A percentile compares a stretch with the other conserved stretches of the same genome.
phyloP scores from a whole-genome alignment of 2,329 filamentous ascomycete genomes.

The Diaporthe sp. region DNA sequence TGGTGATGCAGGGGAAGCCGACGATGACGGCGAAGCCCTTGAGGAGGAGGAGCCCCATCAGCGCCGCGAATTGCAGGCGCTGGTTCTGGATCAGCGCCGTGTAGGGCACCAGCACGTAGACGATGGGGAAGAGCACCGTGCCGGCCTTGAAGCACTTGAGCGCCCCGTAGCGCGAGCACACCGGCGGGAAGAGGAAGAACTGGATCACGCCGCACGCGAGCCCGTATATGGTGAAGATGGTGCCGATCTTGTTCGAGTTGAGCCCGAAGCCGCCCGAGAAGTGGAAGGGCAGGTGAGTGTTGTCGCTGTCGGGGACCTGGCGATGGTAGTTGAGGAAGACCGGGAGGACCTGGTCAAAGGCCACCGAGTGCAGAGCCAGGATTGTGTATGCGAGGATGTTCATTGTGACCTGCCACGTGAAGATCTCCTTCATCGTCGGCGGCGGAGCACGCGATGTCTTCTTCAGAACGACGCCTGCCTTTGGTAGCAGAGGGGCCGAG shows the following conservation, averaged over 20 bases:
- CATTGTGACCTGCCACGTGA: conserved; percentile 79
- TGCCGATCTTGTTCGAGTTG: conserved; percentile 80
- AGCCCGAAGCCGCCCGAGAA: conserved; percentile 86
- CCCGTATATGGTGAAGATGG: conserved; percentile 87
- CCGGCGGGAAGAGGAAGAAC: conserved; percentile 84
- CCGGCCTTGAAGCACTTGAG: conserved; percentile 79
- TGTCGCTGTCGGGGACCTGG: conserved; percentile 65
- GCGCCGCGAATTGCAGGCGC: conserved; percentile 66
- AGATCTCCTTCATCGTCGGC: conserved; percentile 69
- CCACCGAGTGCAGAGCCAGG: conserved; percentile 83
- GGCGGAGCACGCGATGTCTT: conserved; percentile 42
- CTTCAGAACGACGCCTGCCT: conserved; percentile 37
- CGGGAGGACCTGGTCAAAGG: conserved; percentile 88
- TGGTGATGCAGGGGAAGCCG: conserved; percentile 89
- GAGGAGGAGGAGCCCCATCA: conserved; percentile 77
- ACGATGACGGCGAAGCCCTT: conserved; percentile 85
- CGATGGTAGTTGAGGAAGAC: conserved; percentile 87
- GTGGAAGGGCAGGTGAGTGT: conserved; percentile 78
- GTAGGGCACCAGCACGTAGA: conserved; percentile 88
- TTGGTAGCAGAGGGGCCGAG: conserved; percentile 65
- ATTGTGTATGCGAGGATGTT: conserved; percentile 84
- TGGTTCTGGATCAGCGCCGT: conserved; percentile 71
- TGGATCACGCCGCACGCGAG: conserved; percentile 84
- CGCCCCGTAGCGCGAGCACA: conserved; percentile 80
- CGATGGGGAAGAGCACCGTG: conserved; percentile 75